Percentiles rank a stretch among this genome's conserved stretches.
Evolutionary conservation across 345 rosid genomes (phyloP).

Genomic region (Arabidopsis arenosa): DNA sequence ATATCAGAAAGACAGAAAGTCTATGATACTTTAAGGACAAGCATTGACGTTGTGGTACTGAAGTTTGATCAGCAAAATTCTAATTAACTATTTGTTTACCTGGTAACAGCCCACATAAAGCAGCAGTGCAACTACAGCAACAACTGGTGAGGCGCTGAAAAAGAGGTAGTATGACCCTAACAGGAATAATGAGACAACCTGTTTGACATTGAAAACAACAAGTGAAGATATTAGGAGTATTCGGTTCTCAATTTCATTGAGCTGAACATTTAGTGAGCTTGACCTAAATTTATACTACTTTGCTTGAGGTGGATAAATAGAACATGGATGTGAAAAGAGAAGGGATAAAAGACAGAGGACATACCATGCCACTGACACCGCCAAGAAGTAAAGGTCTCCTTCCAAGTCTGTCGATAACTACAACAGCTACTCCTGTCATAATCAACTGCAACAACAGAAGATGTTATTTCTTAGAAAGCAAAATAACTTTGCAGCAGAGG

Average conservation of each 20-base stretch:
- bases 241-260: conserved; percentile 1
- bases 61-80: conserved; percentile 21
- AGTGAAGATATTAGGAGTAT: conserved; percentile 13
- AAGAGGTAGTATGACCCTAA: conserved; percentile 89
- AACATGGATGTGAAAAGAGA: conserved; percentile 2
- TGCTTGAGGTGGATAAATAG: not conserved
- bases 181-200: conserved; percentile 83
- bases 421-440: conserved; percentile 90
- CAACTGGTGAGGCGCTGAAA: conserved; percentile 63
- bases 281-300: conserved; percentile 2
- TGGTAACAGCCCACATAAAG: conserved; percentile 96
- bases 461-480: not conserved
- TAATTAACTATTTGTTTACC: conserved; percentile 53
- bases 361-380: conserved; percentile 93
- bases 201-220: conserved; percentile 37
- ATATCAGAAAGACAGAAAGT: conserved; percentile 5
- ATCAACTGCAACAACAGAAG: conserved; percentile 61
- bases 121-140: conserved; percentile 83
- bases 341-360: conserved; percentile 33
- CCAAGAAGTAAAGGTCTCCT: conserved; percentile 89
- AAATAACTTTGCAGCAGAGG: conserved; percentile 8
- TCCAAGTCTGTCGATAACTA: conserved; percentile 88
- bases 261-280: conserved; percentile 10
- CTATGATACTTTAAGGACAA: not conserved
- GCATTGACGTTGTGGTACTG: not conserved